Base-by-base conservation (phyloP, 306 rosid genomes). In the Cicer cuneatum region DNA sequence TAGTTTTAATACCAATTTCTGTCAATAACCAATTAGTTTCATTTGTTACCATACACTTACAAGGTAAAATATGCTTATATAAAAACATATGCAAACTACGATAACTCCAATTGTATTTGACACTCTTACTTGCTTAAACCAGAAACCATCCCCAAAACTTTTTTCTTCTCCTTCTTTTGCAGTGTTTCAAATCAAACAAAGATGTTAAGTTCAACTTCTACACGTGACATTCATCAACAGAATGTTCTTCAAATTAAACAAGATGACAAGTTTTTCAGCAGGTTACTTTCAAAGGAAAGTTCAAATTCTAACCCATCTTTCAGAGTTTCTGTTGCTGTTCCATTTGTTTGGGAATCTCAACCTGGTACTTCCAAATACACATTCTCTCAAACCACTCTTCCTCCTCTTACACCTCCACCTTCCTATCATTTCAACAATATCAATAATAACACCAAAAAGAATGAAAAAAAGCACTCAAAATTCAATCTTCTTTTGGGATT, bases 381-480 rank as follows among this genome's bases (percentile, higher is more conserved):
- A 33, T 73, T 85, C 62, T 73, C 83, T 45, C 84, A 88, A 12
- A 65, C 66, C 72, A 66, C 81, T 12, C 77, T 89, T 6, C 94
- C 97, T 52, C 93, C 96, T 62, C 87, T 93, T 0, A 89, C 96
- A 64, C 98, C 97, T 46, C 97, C 97, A 48, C 98, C 98, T 42
- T 82, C 97, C 16, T 89, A 83, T 71, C 73, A 81, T 8, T 63
- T 81, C 48, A 74, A 68, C 72, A 63, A 49, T 60, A 10, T 12
- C 48, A 75, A 41, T 24, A 24, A 24, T 24, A 24, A 24, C 33
- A 24, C 33, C 37, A 61, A 61, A 37, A 61, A 33, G 19, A 33
- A 73, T 43, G 21, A 19, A 71, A 87, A 87, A 37, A 87, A 85
- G 10, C 53, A 10, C 12, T 84, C 95, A 37, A 84, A 80, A 80